Conservation (phyloP, 2,329 filamentous ascomycete genomes). For the Microcyclosporella mali region DNA sequence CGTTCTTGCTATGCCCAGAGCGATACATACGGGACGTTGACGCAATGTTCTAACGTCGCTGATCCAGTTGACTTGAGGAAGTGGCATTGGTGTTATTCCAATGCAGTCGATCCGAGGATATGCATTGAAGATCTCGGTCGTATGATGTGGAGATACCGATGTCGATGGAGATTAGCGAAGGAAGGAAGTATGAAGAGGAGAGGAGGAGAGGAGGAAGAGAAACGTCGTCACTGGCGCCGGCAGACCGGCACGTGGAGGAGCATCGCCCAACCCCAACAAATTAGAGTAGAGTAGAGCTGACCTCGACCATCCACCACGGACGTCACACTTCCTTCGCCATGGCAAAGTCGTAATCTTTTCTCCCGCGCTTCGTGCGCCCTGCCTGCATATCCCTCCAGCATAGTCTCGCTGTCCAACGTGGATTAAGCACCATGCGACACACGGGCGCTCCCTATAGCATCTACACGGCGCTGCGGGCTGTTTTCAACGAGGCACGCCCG, state of each 20-base stretch:
- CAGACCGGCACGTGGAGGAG: no score
- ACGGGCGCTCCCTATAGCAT: conserved; percentile 26
- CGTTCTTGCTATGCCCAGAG: no score
- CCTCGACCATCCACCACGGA: no score
- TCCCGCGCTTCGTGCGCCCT: conserved; percentile 13
- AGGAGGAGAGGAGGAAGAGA: neutral
- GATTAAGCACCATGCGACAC: conserved; percentile 24
- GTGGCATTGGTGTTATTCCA: no score
- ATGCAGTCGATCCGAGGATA: no score
- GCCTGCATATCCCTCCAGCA: neutral
- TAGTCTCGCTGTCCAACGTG: no score
- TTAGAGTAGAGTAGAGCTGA: no score
- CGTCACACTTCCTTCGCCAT: neutral
- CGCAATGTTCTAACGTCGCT: no score
- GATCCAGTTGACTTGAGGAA: no score
- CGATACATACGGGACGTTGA: no score
- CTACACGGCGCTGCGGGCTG: conserved; percentile 22
- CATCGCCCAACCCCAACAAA: no score
- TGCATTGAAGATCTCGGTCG: neutral
- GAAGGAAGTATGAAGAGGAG: neutral
- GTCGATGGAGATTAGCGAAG: neutral
- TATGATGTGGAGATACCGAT: neutral
- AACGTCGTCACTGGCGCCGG: no score
- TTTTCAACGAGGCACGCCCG: conserved; percentile 19
- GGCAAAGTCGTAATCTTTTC: neutral